Base-by-base conservation (phyloP, 805 yeast species). In the Torulaspora franciscae region DNA sequence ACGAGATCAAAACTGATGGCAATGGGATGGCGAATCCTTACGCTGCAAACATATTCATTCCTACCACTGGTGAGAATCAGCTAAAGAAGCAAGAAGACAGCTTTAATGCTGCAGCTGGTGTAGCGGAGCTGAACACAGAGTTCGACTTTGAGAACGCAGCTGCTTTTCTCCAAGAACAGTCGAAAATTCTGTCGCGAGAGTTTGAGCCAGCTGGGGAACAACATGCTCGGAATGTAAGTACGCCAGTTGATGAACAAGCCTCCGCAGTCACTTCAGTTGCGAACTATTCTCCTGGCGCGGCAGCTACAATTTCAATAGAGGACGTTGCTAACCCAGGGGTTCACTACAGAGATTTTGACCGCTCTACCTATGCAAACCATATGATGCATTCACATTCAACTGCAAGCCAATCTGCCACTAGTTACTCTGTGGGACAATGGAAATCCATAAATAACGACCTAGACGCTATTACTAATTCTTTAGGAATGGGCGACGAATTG, bases 131-230 rank as follows among this genome's bases (percentile, higher is more conserved):
- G 19, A 14, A 8, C 15, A 19, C 33, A 13, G 19, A 30, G 19
- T 56, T 61, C 36, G 61, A 58, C 41, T 52, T 58, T 34, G 62
- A 53, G 17, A 55, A 56, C 40, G 50, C 57, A n/a, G 48, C 43
- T 19, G 43, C 52, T 3, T 49, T 55, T 29, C 42, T 54, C 13
- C 49, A 49, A 25, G 55, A 55, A 9, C 52, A 47, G 28, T 28
- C 45, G 17, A 46, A 15, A 19, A 38, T 30, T 7, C n/a, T 35
- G 22, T 14, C 32, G 3, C 34, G 30, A 14, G 48, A 24, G 9
- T 32, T 23, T 24, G 33, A 19, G 3, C 27, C 19, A 13, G 19
- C 13, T n/a, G 32, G 19, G 15, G 47, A 37, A 14, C 35, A 34
- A 15, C 8, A 40, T n/a, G 45, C 30, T 24, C 32, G n/a, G 15